A percentile compares a stretch with the other conserved stretches of the same genome.
These are phyloP conservation scores for Austroboletus rostrupii DNA, from an alignment of 1,284 basidiomycete species.

Conservation along the genomic window DNA sequence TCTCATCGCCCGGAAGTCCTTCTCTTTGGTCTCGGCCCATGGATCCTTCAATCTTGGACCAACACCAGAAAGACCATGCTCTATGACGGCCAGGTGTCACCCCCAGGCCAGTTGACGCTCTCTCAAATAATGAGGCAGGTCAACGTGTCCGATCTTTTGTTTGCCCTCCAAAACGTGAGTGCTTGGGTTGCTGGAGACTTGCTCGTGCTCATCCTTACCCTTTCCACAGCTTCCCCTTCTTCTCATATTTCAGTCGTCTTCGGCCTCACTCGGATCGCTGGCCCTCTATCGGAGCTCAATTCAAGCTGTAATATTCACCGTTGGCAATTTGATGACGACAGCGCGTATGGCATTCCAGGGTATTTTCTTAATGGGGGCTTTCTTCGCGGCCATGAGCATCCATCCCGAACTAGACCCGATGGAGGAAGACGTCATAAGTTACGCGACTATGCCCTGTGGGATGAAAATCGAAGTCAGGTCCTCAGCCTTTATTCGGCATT, in stretches of 20 bases:
- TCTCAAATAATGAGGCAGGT: slow-evolving; percentile 47
- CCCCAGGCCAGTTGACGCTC: slow-evolving; percentile 37
- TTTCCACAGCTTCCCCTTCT: slow-evolving; percentile 62
- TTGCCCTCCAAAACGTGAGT: slow-evolving; percentile 65
- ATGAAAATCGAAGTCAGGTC: slow-evolving; percentile 70
- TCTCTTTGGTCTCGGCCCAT: slow-evolving; percentile 76
- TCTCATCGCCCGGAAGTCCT: slow-evolving; percentile 69
- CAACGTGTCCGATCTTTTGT: slow-evolving; percentile 59
- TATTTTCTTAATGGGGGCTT: slow-evolving; percentile 79
- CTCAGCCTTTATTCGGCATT: slow-evolving; percentile 20
- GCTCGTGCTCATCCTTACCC: slow-evolving; percentile 11
- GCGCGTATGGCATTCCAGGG: slow-evolving; percentile 70
- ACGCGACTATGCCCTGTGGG: slow-evolving; percentile 47
- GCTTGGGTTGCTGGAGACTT: slow-evolving; percentile 1
- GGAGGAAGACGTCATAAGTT: slow-evolving; percentile 45
- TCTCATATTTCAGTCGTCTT: slow-evolving; percentile 66
- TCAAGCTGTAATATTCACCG: slow-evolving; percentile 64
- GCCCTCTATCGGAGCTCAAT: slow-evolving; percentile 73
- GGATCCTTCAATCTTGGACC: slow-evolving; percentile 76
- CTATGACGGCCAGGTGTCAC: slow-evolving; percentile 46
- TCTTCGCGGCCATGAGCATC: slow-evolving; percentile 67
- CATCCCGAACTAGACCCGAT: slow-evolving; percentile 63
- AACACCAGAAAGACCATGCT: slow-evolving; percentile 55
- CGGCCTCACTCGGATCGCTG: slow-evolving; percentile 70
- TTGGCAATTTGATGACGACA: slow-evolving; percentile 56